phyloP scores from a whole-genome alignment of 2,329 filamentous ascomycete genomes.

The Epichloe bromicola region DNA sequence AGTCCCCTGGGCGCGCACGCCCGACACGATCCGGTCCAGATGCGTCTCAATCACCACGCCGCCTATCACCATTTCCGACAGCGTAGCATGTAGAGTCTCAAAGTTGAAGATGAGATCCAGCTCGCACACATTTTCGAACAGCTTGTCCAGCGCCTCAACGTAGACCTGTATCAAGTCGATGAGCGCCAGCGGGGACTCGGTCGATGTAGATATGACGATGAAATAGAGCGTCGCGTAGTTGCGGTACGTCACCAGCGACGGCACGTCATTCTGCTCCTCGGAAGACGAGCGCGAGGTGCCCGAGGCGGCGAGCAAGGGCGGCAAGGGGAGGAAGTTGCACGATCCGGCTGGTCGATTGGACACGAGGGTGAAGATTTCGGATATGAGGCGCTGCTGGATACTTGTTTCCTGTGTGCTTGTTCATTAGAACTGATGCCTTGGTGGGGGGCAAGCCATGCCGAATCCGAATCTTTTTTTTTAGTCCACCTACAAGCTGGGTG shows the following conservation, averaged over 20 bases:
- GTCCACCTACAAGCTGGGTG: slow-evolving; percentile 64
- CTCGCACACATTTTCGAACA: slow-evolving; percentile 98
- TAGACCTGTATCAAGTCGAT: slow-evolving; percentile 98
- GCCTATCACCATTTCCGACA: slow-evolving; percentile 90
- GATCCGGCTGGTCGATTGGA: slow-evolving; percentile 81
- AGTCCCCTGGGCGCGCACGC: slow-evolving; percentile 63
- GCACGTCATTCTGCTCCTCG: slow-evolving; percentile 71
- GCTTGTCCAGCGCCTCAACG: slow-evolving; percentile 82
- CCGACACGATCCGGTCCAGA: slow-evolving; percentile 74
- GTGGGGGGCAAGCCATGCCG: neutral
- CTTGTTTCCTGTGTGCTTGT: slow-evolving; percentile 62
- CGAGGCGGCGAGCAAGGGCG: slow-evolving; percentile 50
- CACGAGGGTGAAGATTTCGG: slow-evolving; percentile 93
- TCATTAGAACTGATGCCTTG: neutral
- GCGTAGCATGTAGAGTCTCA: slow-evolving; percentile 82
- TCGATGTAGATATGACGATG: slow-evolving; percentile 93
- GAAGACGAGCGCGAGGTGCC: slow-evolving; percentile 50
- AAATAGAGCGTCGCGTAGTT: slow-evolving; percentile 98
- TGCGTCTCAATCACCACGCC: slow-evolving; percentile 91
- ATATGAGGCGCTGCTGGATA: slow-evolving; percentile 92
- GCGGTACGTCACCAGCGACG: slow-evolving; percentile 91
- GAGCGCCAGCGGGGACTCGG: slow-evolving; percentile 86
- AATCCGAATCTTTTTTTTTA: neutral
- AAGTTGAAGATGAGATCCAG: slow-evolving; percentile 98
- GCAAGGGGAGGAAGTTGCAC: slow-evolving; percentile 89